phyloP scores from a whole-genome alignment of 352 stramenopile species.

The Globisporangium camurandrum region DNA sequence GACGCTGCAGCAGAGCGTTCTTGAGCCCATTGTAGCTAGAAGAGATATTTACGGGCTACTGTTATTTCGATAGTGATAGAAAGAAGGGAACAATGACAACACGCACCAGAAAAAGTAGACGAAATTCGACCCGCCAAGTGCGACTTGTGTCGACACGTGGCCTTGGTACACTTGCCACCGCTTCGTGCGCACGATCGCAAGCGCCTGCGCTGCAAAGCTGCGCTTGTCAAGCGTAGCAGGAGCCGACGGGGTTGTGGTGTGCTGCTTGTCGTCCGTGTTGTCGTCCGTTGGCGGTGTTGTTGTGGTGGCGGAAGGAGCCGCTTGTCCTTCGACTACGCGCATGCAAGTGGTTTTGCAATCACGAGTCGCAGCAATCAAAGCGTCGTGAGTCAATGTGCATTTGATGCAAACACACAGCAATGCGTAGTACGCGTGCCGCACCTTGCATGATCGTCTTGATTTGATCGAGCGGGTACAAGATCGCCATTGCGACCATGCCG shows the following conservation, averaged over 20 bases:
- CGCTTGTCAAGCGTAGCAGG: constrained; percentile 4
- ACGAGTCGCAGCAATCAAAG: no score
- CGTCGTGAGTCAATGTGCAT: no score
- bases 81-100: no score
- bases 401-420: background rate
- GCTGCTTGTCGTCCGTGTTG: background rate
- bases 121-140: constrained; percentile 72
- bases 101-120: constrained; percentile 85
- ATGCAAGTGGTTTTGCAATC: no score
- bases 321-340: constrained; percentile 2
- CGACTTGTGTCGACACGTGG: constrained; percentile 73
- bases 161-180: constrained; percentile 73
- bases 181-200: constrained; percentile 50
- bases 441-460: constrained; percentile 85
- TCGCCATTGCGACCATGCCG: constrained; percentile 64
- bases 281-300: background rate
- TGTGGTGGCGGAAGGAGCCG: background rate
- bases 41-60: no score
- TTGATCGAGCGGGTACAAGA: constrained; percentile 83
- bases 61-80: no score
- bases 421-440: constrained; percentile 4
- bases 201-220: constrained; percentile 33
- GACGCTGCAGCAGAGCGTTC: constrained; percentile 59
- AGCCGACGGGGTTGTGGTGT: background rate
- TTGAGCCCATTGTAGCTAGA: constrained; percentile 69